A percentile compares a stretch with the other conserved stretches of the same genome.
phyloP scores from a whole-genome alignment of 495 filamentous ascomycete genomes.

The Chaetomidium leptoderma region DNA sequence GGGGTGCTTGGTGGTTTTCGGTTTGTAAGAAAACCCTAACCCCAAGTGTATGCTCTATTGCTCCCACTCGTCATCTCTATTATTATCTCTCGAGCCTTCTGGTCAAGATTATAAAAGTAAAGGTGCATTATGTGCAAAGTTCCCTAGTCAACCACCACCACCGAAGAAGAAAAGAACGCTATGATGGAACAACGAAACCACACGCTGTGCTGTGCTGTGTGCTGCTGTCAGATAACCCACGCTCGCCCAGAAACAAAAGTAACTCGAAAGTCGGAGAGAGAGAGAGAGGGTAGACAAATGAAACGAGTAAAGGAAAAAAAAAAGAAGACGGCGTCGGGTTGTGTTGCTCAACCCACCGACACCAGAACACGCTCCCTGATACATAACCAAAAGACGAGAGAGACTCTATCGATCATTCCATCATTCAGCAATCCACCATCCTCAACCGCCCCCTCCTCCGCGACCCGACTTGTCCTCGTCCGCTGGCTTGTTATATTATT shows the following conservation, averaged over 20 bases:
- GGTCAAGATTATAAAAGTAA: too few relatives aligned
- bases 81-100: too few relatives aligned
- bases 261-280: not conserved
- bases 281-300: not conserved
- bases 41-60: too few relatives aligned
- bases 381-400: not conserved
- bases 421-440: not conserved
- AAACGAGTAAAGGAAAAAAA: not conserved
- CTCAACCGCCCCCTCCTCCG: too few relatives aligned
- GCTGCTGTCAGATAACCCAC: not conserved
- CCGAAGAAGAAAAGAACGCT: not conserved
- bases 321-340: not conserved
- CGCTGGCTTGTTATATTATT: not conserved
- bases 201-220: constrained; percentile 4
- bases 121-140: too few relatives aligned
- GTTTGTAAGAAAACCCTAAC: too few relatives aligned
- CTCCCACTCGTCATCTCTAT: too few relatives aligned
- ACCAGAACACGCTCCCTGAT: not conserved
- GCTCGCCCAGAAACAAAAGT: not conserved
- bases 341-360: not conserved
- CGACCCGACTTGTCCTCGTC: too few relatives aligned
- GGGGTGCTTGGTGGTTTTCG: too few relatives aligned
- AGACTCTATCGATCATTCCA: not conserved
- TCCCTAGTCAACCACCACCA: not conserved
- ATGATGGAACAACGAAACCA: constrained; percentile 3